Evolutionary conservation across 2,329 filamentous ascomycete species (phyloP).

Genomic region (Byssochlamys sp.): DNA sequence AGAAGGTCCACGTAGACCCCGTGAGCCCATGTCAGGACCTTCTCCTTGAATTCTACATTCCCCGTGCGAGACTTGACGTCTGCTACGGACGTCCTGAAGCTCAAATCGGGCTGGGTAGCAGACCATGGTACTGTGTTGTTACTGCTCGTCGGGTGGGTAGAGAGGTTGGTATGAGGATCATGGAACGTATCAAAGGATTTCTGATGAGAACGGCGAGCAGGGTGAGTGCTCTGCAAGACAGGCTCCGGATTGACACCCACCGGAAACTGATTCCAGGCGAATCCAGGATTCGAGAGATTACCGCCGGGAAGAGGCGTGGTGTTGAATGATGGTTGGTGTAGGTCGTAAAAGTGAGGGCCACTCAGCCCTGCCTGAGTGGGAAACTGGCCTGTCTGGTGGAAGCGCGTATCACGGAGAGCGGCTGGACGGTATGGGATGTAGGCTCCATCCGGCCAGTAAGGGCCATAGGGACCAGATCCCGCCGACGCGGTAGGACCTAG

Average conservation of each 20-base stretch:
- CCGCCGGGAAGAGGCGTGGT: conserved; percentile 16
- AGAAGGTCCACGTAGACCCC: conserved; percentile 63
- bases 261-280: conserved; percentile 24
- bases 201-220: conserved; percentile 28
- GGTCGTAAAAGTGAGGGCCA: conserved; percentile 19
- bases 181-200: conserved; percentile 17
- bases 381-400: conserved; percentile 16
- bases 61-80: conserved; percentile 17
- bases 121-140: conserved; percentile 7
- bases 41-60: conserved; percentile 55
- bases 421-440: conserved; percentile 52
- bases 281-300: conserved; percentile 16
- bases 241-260: conserved; percentile 19
- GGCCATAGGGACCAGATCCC: conserved; percentile 48
- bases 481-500: conserved; percentile 51
- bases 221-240: conserved; percentile 26
- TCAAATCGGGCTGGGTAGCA: conserved; percentile 16
- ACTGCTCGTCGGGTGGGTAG: conserved; percentile 13
- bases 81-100: conserved; percentile 13
- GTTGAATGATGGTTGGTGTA: conserved; percentile 20
- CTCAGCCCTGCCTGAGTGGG: background rate
- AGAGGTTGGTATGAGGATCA: conserved; percentile 17
- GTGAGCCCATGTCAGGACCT: conserved; percentile 60
- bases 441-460: conserved; percentile 56
- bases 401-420: conserved; percentile 46